Conservation (phyloP, 768 basidiomycete genomes). For the Gymnopilus junonius region DNA sequence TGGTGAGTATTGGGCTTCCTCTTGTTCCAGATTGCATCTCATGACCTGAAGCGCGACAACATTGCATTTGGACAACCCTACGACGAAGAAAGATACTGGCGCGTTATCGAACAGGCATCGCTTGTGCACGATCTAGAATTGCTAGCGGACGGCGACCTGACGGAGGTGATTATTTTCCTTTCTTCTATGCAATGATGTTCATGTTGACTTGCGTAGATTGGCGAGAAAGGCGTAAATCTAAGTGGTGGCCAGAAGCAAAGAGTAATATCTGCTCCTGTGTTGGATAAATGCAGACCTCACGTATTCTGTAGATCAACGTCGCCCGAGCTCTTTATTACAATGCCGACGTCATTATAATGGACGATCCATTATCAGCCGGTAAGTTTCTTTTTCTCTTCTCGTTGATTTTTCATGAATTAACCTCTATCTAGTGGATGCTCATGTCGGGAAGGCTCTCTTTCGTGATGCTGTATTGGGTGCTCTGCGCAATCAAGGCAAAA, state of each 20-base stretch:
- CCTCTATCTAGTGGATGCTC: slow-evolving; percentile 62
- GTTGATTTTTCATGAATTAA: slow-evolving; percentile 2
- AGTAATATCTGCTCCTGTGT: slow-evolving; percentile 29
- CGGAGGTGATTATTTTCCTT: slow-evolving; percentile 48
- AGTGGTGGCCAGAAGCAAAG: slow-evolving; percentile 70
- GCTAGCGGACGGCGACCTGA: slow-evolving; percentile 70
- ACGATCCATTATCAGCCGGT: slow-evolving; percentile 71
- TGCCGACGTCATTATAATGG: slow-evolving; percentile 64
- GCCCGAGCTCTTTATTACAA: slow-evolving; percentile 70
- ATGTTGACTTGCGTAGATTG: slow-evolving; percentile 45
- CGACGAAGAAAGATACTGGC: slow-evolving; percentile 70
- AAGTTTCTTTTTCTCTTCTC: slow-evolving; percentile 7
- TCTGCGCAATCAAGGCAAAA: slow-evolving; percentile 52
- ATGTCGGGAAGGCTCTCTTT: slow-evolving; percentile 74
- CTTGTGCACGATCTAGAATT: slow-evolving; percentile 66
- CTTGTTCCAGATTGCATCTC: neutral
- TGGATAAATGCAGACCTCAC: neutral
- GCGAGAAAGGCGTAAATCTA: slow-evolving; percentile 71
- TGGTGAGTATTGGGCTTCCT: slow-evolving; percentile 41
- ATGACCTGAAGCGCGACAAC: slow-evolving; percentile 55
- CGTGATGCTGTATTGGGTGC: slow-evolving; percentile 60
- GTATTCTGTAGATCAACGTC: slow-evolving; percentile 56
- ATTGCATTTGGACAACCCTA: slow-evolving; percentile 67
- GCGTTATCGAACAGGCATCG: slow-evolving; percentile 57
- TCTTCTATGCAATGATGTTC: neutral